Percentiles rank a stretch among this genome's conserved stretches.
Evolutionary conservation across 2,329 filamentous ascomycete genomes (phyloP).

Genomic region (Exutisphaerella laricina): DNA sequence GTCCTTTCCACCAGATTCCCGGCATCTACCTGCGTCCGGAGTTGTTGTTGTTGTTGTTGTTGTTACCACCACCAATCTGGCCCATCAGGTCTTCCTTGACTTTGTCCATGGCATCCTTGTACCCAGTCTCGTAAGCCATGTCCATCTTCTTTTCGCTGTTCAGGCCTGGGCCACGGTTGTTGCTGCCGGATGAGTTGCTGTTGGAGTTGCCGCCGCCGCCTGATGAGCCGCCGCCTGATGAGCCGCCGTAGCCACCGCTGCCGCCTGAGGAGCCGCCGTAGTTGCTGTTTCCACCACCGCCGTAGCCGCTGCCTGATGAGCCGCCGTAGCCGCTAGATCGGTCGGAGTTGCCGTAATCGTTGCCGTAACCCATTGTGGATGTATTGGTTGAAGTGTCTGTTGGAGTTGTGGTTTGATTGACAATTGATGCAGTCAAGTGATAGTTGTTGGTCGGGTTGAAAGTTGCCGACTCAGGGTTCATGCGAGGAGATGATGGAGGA

Average conservation of each 20-base stretch:
- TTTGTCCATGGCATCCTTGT: constrained; percentile 24
- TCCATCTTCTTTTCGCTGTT: constrained; percentile 21
- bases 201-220: constrained; percentile 4
- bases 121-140: constrained; percentile 22
- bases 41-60: constrained; percentile 4
- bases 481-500: neutral
- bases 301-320: neutral
- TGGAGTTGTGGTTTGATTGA: neutral
- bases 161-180: constrained; percentile 10
- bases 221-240: neutral
- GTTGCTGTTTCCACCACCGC: constrained; percentile 1
- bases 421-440: neutral
- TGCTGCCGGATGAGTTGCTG: neutral
- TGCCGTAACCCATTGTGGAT: constrained; percentile 4
- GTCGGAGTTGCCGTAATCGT: constrained; percentile 4
- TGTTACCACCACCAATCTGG: constrained; percentile 11
- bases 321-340: constrained; percentile 2
- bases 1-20: too few relatives aligned
- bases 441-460: neutral
- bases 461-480: constrained; percentile 1
- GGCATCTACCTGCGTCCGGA: too few relatives aligned
- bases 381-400: neutral
- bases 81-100: constrained; percentile 22
- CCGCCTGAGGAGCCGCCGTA: constrained; percentile 1
- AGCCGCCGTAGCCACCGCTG: neutral